Percentiles rank a stretch among this genome's conserved stretches.
Evolutionary conservation across 495 filamentous ascomycete genomes (phyloP).

Genomic region (Aspergillus bertholletiae): DNA sequence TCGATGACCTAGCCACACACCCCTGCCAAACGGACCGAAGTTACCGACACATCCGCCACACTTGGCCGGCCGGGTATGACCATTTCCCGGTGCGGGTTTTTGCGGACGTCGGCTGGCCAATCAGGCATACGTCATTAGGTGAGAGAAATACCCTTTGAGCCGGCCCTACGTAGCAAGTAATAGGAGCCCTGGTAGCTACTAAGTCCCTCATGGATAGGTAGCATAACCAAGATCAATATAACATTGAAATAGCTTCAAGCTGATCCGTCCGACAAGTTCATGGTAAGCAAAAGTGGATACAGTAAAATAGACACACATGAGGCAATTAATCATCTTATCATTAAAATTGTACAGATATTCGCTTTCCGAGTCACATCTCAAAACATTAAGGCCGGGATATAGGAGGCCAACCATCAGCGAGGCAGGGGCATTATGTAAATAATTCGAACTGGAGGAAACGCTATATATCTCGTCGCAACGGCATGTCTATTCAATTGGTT

Average conservation of each 20-base stretch:
- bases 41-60: conserved; percentile 18
- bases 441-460: not conserved
- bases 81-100: conserved; percentile 24
- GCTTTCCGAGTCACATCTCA: not conserved
- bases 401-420: not conserved
- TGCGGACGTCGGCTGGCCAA: conserved; percentile 14
- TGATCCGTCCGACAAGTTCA: not conserved
- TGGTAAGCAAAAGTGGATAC: not conserved
- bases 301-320: not conserved
- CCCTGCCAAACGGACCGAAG: conserved; percentile 11
- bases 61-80: conserved; percentile 14
- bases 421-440: not conserved
- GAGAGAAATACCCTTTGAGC: no score
- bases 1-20: conserved; percentile 13
- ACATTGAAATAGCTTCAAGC: not conserved
- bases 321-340: not conserved
- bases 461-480: not conserved
- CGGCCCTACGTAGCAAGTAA: no score
- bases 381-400: not conserved
- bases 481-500: not conserved
- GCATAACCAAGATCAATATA: not conserved
- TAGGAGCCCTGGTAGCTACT: no score
- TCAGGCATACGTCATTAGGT: conserved; percentile 1
- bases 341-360: not conserved
- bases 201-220: no score